A percentile compares a stretch with the other conserved stretches of the same genome.
These are phyloP conservation scores for Stromatinia cepivora DNA, from an alignment of 2,329 filamentous ascomycete genomes.

Conservation along the genomic window DNA sequence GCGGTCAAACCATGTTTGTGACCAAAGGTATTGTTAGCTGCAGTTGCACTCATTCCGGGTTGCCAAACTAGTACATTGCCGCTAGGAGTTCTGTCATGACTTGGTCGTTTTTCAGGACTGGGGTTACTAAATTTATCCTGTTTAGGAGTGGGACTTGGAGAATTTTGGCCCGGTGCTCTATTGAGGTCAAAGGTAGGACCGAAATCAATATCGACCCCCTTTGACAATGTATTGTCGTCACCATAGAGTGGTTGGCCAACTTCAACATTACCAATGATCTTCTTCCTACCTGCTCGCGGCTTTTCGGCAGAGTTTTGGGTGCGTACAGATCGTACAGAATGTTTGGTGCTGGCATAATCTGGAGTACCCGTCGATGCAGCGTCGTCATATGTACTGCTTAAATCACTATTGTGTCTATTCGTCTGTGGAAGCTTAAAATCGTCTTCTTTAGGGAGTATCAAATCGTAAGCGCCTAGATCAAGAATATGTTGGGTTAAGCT, in stretches of 20 bases:
- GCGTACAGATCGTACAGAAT: conserved; percentile 34
- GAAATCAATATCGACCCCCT: conserved; percentile 71
- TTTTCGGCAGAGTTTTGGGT: conserved; percentile 57
- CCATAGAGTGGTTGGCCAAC: conserved; percentile 45
- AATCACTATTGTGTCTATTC: conserved; percentile 40
- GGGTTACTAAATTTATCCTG: conserved; percentile 24
- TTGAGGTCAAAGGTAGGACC: conserved; percentile 70
- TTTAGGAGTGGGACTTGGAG: conserved; percentile 61
- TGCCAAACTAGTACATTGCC: conserved; percentile 68
- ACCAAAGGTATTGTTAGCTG: conserved; percentile 49
- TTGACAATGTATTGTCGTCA: conserved; percentile 21
- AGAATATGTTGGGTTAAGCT: conserved; percentile 47
- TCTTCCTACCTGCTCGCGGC: conserved; percentile 76
- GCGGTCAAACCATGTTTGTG: conserved; percentile 58
- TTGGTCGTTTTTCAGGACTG: conserved; percentile 47
- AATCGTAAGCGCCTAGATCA: conserved; percentile 52
- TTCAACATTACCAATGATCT: conserved; percentile 62
- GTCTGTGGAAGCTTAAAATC: conserved; percentile 26
- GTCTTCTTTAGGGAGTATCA: conserved; percentile 30
- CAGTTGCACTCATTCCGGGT: conserved; percentile 60
- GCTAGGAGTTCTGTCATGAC: conserved; percentile 43
- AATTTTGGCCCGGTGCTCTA: conserved; percentile 30
- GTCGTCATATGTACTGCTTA: conserved; percentile 59
- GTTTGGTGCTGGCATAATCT: conserved; percentile 69
- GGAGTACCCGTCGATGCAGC: conserved; percentile 64